Evolutionary conservation across 2,329 filamentous ascomycete species (phyloP).

Genomic region (Microdochium paspali): DNA sequence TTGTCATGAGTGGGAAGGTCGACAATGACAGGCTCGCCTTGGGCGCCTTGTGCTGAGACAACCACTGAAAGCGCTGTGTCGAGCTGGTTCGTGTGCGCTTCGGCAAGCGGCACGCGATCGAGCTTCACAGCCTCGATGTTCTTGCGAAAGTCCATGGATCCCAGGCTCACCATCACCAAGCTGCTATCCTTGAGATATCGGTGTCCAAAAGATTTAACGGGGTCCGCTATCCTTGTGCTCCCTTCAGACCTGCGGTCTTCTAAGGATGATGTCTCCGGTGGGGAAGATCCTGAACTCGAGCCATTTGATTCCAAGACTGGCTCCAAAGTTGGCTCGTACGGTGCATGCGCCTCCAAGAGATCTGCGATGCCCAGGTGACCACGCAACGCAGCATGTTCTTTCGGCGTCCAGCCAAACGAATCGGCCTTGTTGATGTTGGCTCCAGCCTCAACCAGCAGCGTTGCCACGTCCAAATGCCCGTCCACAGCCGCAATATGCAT

Average conservation of each 20-base stretch:
- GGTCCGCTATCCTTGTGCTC: slow-evolving; percentile 51
- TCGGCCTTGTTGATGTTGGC: slow-evolving; percentile 68
- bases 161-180: slow-evolving; percentile 84
- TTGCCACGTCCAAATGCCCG: slow-evolving; percentile 65
- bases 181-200: slow-evolving; percentile 84
- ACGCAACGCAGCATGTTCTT: slow-evolving; percentile 83
- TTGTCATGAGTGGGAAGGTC: slow-evolving; percentile 92
- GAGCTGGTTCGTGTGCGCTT: slow-evolving; percentile 85
- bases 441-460: slow-evolving; percentile 68
- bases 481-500: slow-evolving; percentile 89
- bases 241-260: slow-evolving; percentile 47
- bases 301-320: slow-evolving; percentile 4
- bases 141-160: slow-evolving; percentile 90
- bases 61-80: slow-evolving; percentile 91
- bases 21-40: slow-evolving; percentile 79
- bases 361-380: slow-evolving; percentile 78
- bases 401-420: slow-evolving; percentile 87
- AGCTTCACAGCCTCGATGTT: slow-evolving; percentile 71
- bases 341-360: slow-evolving; percentile 50
- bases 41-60: slow-evolving; percentile 75
- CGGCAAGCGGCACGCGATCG: slow-evolving; percentile 76
- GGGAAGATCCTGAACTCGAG: slow-evolving; percentile 26
- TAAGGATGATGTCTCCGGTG: slow-evolving; percentile 49
- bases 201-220: slow-evolving; percentile 92
- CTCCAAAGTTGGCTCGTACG: slow-evolving; percentile 10